Evolutionary conservation across 2,329 filamentous ascomycete species (phyloP).

Genomic region (Pseudocercospora fijiensis): DNA sequence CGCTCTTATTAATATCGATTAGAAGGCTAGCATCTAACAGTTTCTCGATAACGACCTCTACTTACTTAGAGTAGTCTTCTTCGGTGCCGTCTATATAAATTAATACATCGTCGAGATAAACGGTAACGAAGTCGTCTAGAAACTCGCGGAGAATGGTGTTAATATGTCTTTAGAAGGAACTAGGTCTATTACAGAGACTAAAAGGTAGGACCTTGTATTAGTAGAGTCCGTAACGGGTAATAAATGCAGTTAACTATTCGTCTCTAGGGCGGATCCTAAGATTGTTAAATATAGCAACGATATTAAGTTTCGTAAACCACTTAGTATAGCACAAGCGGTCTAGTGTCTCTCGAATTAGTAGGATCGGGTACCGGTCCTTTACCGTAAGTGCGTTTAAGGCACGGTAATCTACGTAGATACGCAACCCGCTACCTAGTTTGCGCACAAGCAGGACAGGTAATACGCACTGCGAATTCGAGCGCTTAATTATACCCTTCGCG

Average conservation of each 20-base stretch:
- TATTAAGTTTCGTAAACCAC: neutral
- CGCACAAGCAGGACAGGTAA: conserved; percentile 26
- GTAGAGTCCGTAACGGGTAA: no score
- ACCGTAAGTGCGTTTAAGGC: conserved; percentile 35
- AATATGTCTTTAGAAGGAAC: conserved; percentile 15
- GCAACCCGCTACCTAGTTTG: conserved; percentile 25
- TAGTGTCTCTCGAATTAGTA: no score
- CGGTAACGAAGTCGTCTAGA: no score
- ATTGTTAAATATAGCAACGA: neutral
- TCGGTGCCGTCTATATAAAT: conserved; percentile 24
- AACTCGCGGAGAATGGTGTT: conserved; percentile 29
- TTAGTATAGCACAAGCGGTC: no score
- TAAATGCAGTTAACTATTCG: neutral
- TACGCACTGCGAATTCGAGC: neutral
- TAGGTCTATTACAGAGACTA: neutral
- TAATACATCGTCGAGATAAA: conserved; percentile 32
- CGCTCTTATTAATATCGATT: conserved; percentile 29
- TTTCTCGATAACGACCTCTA: conserved; percentile 7
- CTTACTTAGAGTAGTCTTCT: conserved; percentile 6
- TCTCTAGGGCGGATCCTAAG: neutral
- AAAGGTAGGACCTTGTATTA: neutral
- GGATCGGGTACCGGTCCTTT: no score
- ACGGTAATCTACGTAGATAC: conserved; percentile 37
- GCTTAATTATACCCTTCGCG: neutral
- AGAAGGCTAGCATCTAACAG: conserved; percentile 13